Percentiles rank a stretch among this genome's conserved stretches.
Evolutionary conservation across 2,329 filamentous ascomycete genomes (phyloP).

Genomic region (Colletotrichum aenigma): DNA sequence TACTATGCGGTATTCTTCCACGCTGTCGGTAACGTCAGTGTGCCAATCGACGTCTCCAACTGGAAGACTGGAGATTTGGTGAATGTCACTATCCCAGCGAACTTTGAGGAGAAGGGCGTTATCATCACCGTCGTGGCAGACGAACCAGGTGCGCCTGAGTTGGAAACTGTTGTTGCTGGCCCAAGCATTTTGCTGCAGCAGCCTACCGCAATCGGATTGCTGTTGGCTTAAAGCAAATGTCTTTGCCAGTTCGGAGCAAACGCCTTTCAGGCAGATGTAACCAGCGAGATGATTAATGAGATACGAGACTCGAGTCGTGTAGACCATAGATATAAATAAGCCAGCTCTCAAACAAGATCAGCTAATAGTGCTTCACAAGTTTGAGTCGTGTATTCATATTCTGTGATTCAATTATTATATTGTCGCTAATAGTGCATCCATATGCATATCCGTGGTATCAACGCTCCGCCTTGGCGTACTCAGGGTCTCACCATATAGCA

Average conservation of each 20-base stretch:
- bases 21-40: background rate
- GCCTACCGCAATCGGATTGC: background rate
- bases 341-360: background rate
- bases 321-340: background rate
- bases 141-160: background rate
- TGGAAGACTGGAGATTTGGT: background rate
- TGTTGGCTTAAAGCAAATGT: background rate
- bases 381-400: accelerated
- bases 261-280: background rate
- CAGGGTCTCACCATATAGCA: background rate
- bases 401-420: background rate
- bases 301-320: background rate
- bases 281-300: accelerated
- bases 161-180: background rate
- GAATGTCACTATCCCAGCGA: background rate
- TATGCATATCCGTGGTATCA: background rate
- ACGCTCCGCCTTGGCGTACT: accelerated
- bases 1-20: background rate
- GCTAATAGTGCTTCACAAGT: accelerated
- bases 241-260: background rate
- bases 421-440: background rate
- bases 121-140: background rate
- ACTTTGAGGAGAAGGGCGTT: background rate
- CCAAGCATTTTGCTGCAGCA: background rate
- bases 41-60: background rate